A percentile compares a stretch with the other conserved stretches of the same genome.
phyloP scores from a whole-genome alignment of 2,329 filamentous ascomycete species.

The Myriosclerotinia curreyana region DNA sequence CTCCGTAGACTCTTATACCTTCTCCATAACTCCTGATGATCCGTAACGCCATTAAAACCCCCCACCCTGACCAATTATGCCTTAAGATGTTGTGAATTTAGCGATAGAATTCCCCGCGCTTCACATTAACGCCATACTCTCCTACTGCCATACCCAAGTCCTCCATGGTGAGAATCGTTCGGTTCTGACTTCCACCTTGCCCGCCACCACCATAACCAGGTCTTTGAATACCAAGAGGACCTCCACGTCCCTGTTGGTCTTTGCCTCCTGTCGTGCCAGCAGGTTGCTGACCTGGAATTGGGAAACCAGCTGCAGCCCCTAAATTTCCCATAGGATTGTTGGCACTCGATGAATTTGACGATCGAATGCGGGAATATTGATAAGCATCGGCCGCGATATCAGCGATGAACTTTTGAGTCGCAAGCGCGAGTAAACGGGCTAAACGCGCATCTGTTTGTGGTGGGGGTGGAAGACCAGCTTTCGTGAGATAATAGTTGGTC shows the following conservation, averaged over 20 bases:
- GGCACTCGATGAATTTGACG: constrained; percentile 79
- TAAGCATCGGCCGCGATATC: constrained; percentile 97
- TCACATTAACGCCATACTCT: constrained; percentile 97
- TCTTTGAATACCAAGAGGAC: constrained; percentile 56
- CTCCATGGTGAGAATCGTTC: constrained; percentile 97
- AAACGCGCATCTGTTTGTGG: constrained; percentile 87
- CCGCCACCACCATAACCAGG: constrained; percentile 84
- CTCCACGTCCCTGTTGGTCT: constrained; percentile 52
- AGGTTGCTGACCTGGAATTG: constrained; percentile 57
- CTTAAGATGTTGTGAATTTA: constrained; percentile 42
- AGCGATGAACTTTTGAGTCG: constrained; percentile 98
- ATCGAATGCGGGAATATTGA: constrained; percentile 93
- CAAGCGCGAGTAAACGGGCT: constrained; percentile 87
- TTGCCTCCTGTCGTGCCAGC: constrained; percentile 54
- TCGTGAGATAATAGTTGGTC: constrained; percentile 95
- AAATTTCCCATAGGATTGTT: constrained; percentile 91
- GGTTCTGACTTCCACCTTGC: constrained; percentile 81
- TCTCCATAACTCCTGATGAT: constrained; percentile 9
- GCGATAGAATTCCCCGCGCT: constrained; percentile 94
- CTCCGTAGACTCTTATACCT: constrained; percentile 9
- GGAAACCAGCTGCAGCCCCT: constrained; percentile 69
- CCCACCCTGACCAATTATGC: constrained; percentile 7
- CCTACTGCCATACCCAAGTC: constrained; percentile 96
- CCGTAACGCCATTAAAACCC: constrained; percentile 25
- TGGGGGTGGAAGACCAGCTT: constrained; percentile 88